Conservation (phyloP, 139 green algal genomes). For the Desmodesmus armatus region DNA sequence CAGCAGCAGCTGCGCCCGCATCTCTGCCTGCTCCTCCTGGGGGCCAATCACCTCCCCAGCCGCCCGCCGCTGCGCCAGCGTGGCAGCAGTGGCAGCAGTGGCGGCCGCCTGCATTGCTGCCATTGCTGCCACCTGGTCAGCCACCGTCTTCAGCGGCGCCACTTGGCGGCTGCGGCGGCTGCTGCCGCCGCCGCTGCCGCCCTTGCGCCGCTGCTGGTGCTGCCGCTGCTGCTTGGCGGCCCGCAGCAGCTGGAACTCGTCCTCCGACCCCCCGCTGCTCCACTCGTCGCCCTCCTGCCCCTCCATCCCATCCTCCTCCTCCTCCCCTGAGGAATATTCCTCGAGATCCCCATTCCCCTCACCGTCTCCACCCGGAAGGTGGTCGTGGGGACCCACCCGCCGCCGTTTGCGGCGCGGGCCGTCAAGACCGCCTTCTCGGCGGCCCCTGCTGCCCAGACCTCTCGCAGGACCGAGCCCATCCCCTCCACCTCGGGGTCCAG, state of each 20-base stretch:
- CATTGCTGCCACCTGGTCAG: neutral
- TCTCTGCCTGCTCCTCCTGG: neutral
- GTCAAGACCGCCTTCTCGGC: neutral
- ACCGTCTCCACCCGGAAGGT: no score
- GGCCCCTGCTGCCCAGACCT: neutral
- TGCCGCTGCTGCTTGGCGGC: neutral
- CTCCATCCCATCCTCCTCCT: neutral
- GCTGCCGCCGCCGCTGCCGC: neutral
- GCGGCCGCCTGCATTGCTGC: neutral
- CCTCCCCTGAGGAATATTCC: no score
- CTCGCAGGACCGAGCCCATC: no score
- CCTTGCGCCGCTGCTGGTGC: neutral
- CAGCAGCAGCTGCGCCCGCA: constrained; percentile 23
- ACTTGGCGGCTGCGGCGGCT: constrained; percentile 32
- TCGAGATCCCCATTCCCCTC: no score
- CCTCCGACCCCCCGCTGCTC: constrained; percentile 32
- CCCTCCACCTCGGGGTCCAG: neutral
- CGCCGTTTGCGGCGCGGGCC: neutral
- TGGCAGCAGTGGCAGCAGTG: constrained; percentile 6
- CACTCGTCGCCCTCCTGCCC: neutral
- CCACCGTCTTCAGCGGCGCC: constrained; percentile 12
- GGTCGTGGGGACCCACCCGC: no score
- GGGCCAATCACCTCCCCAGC: neutral
- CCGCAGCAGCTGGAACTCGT: neutral
- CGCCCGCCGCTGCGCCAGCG: constrained; percentile 17